Evolutionary conservation across 2,329 filamentous ascomycete species (phyloP), one percentile per base, ranked within the genome.

Genomic region (Blastomyces emzantsi): DNA sequence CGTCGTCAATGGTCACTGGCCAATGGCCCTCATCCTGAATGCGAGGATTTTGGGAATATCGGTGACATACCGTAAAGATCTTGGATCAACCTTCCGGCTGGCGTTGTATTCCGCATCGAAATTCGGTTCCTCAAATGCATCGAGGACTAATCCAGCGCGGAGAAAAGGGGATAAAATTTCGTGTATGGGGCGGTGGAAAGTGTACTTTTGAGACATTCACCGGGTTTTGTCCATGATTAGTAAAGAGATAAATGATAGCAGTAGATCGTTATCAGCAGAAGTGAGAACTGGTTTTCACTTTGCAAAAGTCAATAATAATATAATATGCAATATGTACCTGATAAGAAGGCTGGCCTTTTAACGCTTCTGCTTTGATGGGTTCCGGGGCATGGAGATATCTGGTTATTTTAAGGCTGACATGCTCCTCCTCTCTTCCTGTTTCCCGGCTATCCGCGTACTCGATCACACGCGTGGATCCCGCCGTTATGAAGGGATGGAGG

Each of bases 401-500:
- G 3, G 68, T 73, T 41, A 82, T 70, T 51, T 76, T 69, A 62
- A 78, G 76, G 58, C 74, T 72, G 43, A 74, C 74, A 19, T 69
- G 65, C 1, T 77, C 66, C 9, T 73, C 69, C n/a, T 72, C 69
- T 60, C 76, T 70, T 11, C 76, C 78, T 1, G 75, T 78, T 13
- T 61, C 66, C 0, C 71, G 70, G 59, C 79, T 70, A 51, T 75
- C 75, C 25, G 66, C 69, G n/a, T 78, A 66, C n/a, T 77, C 73
- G 51, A 82, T 71, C 28, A 72, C 71, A 5, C 77, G 75, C 8
- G 73, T 70, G 1, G 76, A 73, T 2, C 74, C 75, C 1, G 78
- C 77, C 3, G 80, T 82, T 67, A 80, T 78, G 70, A 82, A 81
- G 6, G 80, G 80, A 64, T 82, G 80, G 9, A 82, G 76, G 49